Conservation (phyloP, 2,329 filamentous ascomycete species). For the Cercospora sp. region DNA sequence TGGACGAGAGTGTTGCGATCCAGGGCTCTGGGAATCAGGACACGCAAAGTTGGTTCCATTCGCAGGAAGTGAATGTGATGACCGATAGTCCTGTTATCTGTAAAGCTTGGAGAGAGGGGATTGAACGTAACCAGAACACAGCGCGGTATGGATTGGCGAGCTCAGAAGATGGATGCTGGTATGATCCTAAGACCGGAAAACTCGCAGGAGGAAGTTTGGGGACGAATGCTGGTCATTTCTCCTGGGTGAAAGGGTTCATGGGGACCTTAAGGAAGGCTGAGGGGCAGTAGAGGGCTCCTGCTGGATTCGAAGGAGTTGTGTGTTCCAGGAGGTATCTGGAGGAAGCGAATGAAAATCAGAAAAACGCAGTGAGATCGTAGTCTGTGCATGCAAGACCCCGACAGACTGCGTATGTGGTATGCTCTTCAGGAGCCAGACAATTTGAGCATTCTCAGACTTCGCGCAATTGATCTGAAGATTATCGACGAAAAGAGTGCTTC, state of each 20-base stretch:
- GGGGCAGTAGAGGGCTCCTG: conserved; percentile 9
- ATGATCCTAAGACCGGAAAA: conserved; percentile 48
- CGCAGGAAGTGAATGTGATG: conserved; percentile 75
- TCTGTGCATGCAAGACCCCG: background rate
- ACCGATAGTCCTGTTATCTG: conserved; percentile 66
- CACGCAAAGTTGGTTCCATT: conserved; percentile 77
- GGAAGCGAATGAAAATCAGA: background rate
- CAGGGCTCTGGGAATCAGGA: conserved; percentile 78
- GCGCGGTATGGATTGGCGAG: conserved; percentile 56
- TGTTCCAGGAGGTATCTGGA: background rate
- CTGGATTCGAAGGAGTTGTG: background rate
- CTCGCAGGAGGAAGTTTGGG: conserved; percentile 45
- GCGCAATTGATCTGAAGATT: background rate
- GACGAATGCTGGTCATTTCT: conserved; percentile 40
- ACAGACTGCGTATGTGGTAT: background rate
- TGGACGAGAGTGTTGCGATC: conserved; percentile 67
- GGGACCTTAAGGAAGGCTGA: conserved; percentile 27
- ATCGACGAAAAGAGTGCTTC: background rate
- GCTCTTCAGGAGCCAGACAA: background rate
- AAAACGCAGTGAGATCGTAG: background rate
- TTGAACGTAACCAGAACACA: conserved; percentile 64
- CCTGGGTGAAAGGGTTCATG: conserved; percentile 25
- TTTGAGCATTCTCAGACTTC: background rate
- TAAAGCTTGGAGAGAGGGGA: conserved; percentile 31
- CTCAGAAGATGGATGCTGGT: conserved; percentile 62